Evolutionary conservation across 2,329 filamentous ascomycete genomes (phyloP).

Genomic region (Sclerotinia spermophila): DNA sequence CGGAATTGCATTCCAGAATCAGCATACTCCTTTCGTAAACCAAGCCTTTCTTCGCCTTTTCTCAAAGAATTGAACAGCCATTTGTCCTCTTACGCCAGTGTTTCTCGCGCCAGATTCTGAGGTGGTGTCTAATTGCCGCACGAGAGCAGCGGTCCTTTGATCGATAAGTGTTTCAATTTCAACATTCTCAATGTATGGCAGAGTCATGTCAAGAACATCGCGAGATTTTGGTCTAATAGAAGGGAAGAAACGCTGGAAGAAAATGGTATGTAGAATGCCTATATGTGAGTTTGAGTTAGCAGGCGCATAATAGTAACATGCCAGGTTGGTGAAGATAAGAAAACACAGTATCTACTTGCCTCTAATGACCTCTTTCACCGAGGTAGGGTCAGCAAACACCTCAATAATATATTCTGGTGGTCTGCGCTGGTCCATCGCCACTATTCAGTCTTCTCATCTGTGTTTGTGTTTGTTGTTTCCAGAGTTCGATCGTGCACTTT

Average conservation of each 20-base stretch:
- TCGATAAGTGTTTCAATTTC: constrained; percentile 94
- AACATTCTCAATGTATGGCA: constrained; percentile 84
- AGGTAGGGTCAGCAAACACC: constrained; percentile 85
- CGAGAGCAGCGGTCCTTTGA: constrained; percentile 73
- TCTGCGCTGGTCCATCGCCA: constrained; percentile 57
- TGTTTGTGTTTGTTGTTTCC: constrained; percentile 10
- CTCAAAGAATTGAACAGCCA: constrained; percentile 92
- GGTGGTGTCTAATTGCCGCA: constrained; percentile 69
- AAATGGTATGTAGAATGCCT: constrained; percentile 95
- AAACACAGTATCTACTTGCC: constrained; percentile 48
- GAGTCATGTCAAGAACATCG: constrained; percentile 85
- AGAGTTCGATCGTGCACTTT: constrained; percentile 5
- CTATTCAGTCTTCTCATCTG: constrained; percentile 15
- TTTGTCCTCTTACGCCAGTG: constrained; percentile 66
- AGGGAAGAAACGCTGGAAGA: constrained; percentile 98
- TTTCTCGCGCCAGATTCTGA: constrained; percentile 42
- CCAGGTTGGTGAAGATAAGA: neutral
- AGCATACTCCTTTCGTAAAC: constrained; percentile 67
- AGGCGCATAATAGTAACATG: neutral
- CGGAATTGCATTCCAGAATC: constrained; percentile 4
- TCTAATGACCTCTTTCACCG: constrained; percentile 89
- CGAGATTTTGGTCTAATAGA: constrained; percentile 76
- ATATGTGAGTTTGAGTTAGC: constrained; percentile 15
- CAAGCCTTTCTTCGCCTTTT: constrained; percentile 83
- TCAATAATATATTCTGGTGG: constrained; percentile 91